Percentiles rank a stretch among this genome's conserved stretches.
phyloP scores from a whole-genome alignment of 805 yeast species.

The Nakazawaea anatomiae region DNA sequence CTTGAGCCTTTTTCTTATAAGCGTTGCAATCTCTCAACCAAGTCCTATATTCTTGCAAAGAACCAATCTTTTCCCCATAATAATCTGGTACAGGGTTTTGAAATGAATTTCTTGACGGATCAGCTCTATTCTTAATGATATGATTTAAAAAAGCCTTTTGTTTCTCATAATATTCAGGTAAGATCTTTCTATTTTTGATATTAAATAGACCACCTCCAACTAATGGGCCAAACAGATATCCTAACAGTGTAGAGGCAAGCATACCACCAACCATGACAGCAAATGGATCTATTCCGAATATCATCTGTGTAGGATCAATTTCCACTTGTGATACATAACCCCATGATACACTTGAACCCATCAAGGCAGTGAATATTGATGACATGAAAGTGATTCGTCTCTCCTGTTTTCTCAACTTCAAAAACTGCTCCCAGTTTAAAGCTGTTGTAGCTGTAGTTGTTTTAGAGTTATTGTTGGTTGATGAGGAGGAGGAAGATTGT shows the following conservation, averaged over 20 bases:
- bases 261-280: constrained; percentile 74
- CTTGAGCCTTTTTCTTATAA: constrained; percentile 74
- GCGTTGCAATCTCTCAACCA: constrained; percentile 96
- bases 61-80: constrained; percentile 92
- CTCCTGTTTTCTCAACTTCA: constrained; percentile 68
- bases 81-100: constrained; percentile 97
- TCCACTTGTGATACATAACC: constrained; percentile 72
- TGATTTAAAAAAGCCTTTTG: constrained; percentile 72
- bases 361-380: constrained; percentile 60
- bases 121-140: constrained; percentile 76
- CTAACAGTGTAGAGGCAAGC: constrained; percentile 65
- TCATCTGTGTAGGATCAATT: constrained; percentile 79
- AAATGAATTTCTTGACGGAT: constrained; percentile 85
- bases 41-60: constrained; percentile 80
- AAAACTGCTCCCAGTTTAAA: constrained; percentile 77
- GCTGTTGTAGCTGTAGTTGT: background rate
- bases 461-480: constrained; percentile 8
- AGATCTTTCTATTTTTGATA: constrained; percentile 38
- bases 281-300: constrained; percentile 87
- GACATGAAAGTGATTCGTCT: constrained; percentile 63
- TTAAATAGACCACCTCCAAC: constrained; percentile 67
- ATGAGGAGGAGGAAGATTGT: constrained; percentile 18
- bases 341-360: constrained; percentile 67
- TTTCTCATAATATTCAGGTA: constrained; percentile 48
- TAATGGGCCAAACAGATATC: constrained; percentile 80